Base-by-base conservation (phyloP, 2,329 filamentous ascomycete genomes). In the Paracoccidioides lutzii region DNA sequence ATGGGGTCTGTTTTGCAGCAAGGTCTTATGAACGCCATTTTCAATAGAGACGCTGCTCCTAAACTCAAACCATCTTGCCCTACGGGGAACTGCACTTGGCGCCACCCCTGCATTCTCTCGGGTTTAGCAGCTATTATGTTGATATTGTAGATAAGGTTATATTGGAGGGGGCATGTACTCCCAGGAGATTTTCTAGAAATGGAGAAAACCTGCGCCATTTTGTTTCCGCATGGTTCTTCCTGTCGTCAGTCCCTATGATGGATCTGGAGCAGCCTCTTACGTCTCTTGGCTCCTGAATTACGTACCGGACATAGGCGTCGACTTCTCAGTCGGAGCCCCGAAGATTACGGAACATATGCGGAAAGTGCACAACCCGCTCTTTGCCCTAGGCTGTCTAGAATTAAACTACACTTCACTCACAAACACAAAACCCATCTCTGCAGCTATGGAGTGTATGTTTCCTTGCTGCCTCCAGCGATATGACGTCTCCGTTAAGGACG, bases 201-300 rank as follows among this genome's bases (percentile, higher is more conserved):
- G 49, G 22, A 41, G 49, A 32, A 51, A 32, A 51, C 30, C 49
- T 51, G 49, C 49, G 41, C 49, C 15, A 41, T 51, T 41, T 51
- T 35, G 10, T 32, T 51, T 41, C 49, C 22, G 32, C 49, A 51
- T 15, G 49, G 49, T 4, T 22, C 10, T 35, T 14, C 49, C 49
- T 41, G 10, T 51, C 5, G 37, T 51, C 22, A 51, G 41, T 40
- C 35, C 49, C 12, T 41, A 51, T 32, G 49, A 51, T 4, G 35
- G 8, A 14, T 4, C 9, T 14, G 22, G 49, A 14, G 37, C 49
- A n/a, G 49, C 49, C 10, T 41, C 35, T 12, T 30, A 40, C 10
- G 28, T 51, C 33, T 38, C 49, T 41, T 51, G 49, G 49, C 35
- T 51, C 15, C 49, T 51, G 22, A 51, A 51, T 4, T 51, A 51